Conservation (phyloP, 2,329 filamentous ascomycete genomes). For the Fusarium sororula region DNA sequence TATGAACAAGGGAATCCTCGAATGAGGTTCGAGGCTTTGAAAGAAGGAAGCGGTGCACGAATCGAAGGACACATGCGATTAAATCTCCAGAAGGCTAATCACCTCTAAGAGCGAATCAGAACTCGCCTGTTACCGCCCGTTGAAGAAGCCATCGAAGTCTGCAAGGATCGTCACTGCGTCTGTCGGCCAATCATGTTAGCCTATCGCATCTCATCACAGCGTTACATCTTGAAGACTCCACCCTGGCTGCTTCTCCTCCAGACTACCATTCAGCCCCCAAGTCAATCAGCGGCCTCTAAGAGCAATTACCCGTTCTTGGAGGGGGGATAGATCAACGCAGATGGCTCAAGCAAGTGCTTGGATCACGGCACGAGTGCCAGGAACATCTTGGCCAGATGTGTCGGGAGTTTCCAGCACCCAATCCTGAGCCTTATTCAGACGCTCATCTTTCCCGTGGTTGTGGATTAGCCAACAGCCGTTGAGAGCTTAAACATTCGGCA, state of each 20-base stretch:
- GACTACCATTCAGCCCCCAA: slow-evolving; percentile 20
- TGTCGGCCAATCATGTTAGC: slow-evolving; percentile 34
- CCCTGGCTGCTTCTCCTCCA: slow-evolving; percentile 16
- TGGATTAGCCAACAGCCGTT: slow-evolving; percentile 35
- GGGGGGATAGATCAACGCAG: neutral
- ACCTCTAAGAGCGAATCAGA: slow-evolving; percentile 31
- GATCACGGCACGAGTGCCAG: slow-evolving; percentile 26
- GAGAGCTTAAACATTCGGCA: slow-evolving; percentile 19
- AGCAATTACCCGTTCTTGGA: slow-evolving; percentile 17
- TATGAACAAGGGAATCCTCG: slow-evolving; percentile 14
- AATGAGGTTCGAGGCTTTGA: slow-evolving; percentile 13
- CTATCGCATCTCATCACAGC: slow-evolving; percentile 27
- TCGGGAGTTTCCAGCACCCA: slow-evolving; percentile 27
- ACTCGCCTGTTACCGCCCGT: slow-evolving; percentile 38
- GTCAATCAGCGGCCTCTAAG: slow-evolving; percentile 21
- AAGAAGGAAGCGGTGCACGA: slow-evolving; percentile 20
- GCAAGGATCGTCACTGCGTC: slow-evolving; percentile 30
- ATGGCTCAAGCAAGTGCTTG: slow-evolving; percentile 6
- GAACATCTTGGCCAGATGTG: slow-evolving; percentile 32
- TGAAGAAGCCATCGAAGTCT: slow-evolving; percentile 16
- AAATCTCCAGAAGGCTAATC: slow-evolving; percentile 8
- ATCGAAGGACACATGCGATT: slow-evolving; percentile 28
- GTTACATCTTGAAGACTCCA: slow-evolving; percentile 31
- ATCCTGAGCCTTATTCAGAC: slow-evolving; percentile 36
- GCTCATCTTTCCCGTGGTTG: slow-evolving; percentile 34